Evolutionary conservation across 495 filamentous ascomycete genomes (phyloP).

Genomic region (Aspergillus taichungensis): DNA sequence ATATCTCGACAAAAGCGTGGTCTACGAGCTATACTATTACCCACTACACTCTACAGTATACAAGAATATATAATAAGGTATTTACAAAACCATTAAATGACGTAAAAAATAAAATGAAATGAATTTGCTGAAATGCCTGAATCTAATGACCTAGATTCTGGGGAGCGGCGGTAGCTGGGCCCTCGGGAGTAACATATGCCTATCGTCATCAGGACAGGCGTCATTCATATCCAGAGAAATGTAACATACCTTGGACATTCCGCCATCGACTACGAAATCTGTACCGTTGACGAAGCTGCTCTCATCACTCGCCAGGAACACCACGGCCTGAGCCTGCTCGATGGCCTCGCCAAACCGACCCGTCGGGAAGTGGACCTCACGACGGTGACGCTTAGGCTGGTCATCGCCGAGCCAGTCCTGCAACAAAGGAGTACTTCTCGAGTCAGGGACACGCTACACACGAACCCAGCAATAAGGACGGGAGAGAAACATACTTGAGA

Average conservation of each 20-base stretch:
- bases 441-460: too few species aligned
- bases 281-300: constrained; percentile 86
- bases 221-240: too few species aligned
- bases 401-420: constrained; percentile 96
- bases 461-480: background rate
- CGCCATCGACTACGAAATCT: constrained; percentile 95
- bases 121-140: too few species aligned
- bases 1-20: too few species aligned
- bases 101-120: too few species aligned
- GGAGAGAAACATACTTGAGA: constrained; percentile 51
- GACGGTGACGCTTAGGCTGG: constrained; percentile 66
- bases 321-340: constrained; percentile 87
- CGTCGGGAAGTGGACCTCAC: constrained; percentile 89
- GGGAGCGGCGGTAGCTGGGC: constrained; percentile 60
- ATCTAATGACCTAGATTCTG: constrained; percentile 46
- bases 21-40: too few species aligned
- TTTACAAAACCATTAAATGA: too few species aligned
- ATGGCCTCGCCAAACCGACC: constrained; percentile 93
- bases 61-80: too few species aligned
- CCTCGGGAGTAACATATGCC: constrained; percentile 89
- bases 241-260: constrained; percentile 61
- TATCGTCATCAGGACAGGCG: too few species aligned
- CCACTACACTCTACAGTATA: too few species aligned
- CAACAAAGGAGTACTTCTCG: constrained; percentile 57
- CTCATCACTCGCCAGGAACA: constrained; percentile 96